These are phyloP conservation scores for Cladophialophora chaetospira DNA, from an alignment of 2,329 filamentous ascomycete species.

Conservation along the genomic window DNA sequence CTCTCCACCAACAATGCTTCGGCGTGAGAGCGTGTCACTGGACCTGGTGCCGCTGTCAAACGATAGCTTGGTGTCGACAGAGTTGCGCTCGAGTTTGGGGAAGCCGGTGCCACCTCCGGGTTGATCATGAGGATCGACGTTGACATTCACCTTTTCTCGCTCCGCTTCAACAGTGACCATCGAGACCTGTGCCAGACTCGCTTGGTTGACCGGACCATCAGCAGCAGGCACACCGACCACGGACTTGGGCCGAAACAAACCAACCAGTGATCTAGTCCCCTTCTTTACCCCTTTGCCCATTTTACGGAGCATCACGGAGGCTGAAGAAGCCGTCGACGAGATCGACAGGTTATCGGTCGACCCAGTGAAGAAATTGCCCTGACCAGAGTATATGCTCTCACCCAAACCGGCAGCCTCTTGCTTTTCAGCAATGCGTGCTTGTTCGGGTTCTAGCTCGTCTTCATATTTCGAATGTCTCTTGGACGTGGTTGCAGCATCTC, in stretches of 20 bases:
- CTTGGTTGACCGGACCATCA: slow-evolving; percentile 65
- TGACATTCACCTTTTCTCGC: slow-evolving; percentile 78
- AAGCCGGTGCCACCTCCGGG: slow-evolving; percentile 75
- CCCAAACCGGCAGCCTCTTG: slow-evolving; percentile 92
- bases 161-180: slow-evolving; percentile 97
- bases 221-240: slow-evolving; percentile 74
- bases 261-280: slow-evolving; percentile 83
- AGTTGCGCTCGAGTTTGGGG: slow-evolving; percentile 81
- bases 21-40: slow-evolving; percentile 62
- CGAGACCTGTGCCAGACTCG: slow-evolving; percentile 80
- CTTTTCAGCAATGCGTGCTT: slow-evolving; percentile 84
- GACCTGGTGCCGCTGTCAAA: slow-evolving; percentile 39
- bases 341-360: slow-evolving; percentile 85
- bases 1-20: slow-evolving; percentile 89
- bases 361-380: slow-evolving; percentile 78
- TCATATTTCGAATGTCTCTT: slow-evolving; percentile 65
- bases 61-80: slow-evolving; percentile 63
- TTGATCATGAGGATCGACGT: slow-evolving; percentile 64
- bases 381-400: slow-evolving; percentile 87
- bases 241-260: slow-evolving; percentile 92
- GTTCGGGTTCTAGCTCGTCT: slow-evolving; percentile 81
- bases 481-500: slow-evolving; percentile 44
- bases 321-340: slow-evolving; percentile 52
- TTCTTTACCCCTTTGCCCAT: slow-evolving; percentile 99
- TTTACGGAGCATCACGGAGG: slow-evolving; percentile 70